Conservation (phyloP, 164 flowering plant species). For the Taxillus chinensis region DNA sequence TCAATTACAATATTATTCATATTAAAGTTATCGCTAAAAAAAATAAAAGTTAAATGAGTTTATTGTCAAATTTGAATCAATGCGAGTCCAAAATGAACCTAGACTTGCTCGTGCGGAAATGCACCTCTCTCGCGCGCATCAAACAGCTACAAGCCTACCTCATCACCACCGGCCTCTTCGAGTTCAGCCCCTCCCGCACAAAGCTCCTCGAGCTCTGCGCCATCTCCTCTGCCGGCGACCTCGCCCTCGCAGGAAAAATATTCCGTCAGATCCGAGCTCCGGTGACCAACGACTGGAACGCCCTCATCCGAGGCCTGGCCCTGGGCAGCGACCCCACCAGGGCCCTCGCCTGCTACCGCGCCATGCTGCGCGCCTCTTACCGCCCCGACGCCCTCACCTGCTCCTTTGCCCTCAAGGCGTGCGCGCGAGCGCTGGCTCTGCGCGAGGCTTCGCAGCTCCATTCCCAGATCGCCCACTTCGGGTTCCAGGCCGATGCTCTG, state of each 20-base stretch:
- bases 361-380: constrained; percentile 23
- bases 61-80: too few species aligned
- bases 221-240: constrained; percentile 36
- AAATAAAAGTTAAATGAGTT: too few species aligned
- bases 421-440: constrained; percentile 51
- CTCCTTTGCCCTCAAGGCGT: constrained; percentile 75
- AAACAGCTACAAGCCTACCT: constrained; percentile 68
- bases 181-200: constrained; percentile 30
- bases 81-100: constrained; percentile 14
- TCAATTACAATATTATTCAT: too few species aligned
- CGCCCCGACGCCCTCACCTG: constrained; percentile 73
- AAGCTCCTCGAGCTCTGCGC: constrained; percentile 65
- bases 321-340: constrained; percentile 34
- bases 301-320: constrained; percentile 71
- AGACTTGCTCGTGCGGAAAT: constrained; percentile 32
- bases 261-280: constrained; percentile 45
- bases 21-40: too few species aligned
- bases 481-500: constrained; percentile 43
- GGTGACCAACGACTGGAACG: constrained; percentile 69
- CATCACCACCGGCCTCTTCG: constrained; percentile 42
- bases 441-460: constrained; percentile 56
- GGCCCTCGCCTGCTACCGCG: constrained; percentile 34
- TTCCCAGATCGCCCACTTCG: constrained; percentile 31
- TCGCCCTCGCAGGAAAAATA: constrained; percentile 39
- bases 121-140: constrained; percentile 38